These are phyloP conservation scores for Mallotus nudiflorus DNA, from an alignment of 345 rosid genomes.

Conservation along the genomic window DNA sequence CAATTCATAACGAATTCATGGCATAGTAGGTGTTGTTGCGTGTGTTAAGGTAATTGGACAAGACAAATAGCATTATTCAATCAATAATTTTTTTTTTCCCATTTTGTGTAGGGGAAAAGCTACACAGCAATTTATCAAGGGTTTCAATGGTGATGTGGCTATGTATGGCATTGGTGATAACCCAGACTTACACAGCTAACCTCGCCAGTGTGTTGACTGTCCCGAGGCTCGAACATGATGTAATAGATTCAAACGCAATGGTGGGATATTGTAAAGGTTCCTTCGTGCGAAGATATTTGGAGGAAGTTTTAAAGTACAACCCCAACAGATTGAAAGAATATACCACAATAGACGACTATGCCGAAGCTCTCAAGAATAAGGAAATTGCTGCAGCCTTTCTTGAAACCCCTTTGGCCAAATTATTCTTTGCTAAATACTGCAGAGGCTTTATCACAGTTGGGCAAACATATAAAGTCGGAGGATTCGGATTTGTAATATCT, in stretches of 20 bases:
- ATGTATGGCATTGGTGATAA: conserved; percentile 24
- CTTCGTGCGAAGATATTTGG: conserved; percentile 10
- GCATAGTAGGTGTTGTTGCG: too few species aligned
- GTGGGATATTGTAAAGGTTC: conserved; percentile 19
- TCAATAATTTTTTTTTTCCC: neutral
- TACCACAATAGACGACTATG: conserved; percentile 1
- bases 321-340: neutral
- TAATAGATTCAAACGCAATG: conserved; percentile 1
- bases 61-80: neutral
- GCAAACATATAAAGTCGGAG: conserved; percentile 21
- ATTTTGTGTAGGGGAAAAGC: conserved; percentile 19
- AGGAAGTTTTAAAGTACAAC: conserved; percentile 9
- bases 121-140: conserved; percentile 32
- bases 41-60: neutral
- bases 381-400: conserved; percentile 29
- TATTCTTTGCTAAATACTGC: conserved; percentile 25
- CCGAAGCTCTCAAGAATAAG: conserved; percentile 8
- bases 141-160: conserved; percentile 30
- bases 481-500: conserved; percentile 27
- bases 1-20: too few species aligned
- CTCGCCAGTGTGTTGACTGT: conserved; percentile 27
- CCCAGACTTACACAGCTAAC: conserved; percentile 29
- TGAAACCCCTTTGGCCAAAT: conserved; percentile 26
- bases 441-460: conserved; percentile 14
- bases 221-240: conserved; percentile 10